Conservation (phyloP, 805 yeast genomes). For the Kodamaea jinghongensis region DNA sequence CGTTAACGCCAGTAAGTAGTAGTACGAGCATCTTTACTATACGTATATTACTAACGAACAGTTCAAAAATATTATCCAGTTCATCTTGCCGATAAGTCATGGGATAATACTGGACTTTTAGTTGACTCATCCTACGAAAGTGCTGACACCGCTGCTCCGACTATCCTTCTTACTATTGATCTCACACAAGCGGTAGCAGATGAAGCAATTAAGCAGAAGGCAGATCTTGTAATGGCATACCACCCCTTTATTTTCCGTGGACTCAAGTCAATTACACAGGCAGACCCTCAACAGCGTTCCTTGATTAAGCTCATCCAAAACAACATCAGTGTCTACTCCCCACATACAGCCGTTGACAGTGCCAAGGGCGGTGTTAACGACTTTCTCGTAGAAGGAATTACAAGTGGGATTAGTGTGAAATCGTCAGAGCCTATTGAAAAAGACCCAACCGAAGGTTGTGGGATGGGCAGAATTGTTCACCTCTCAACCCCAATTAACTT, state of each 20-base stretch:
- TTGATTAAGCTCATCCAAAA: conserved; percentile 67
- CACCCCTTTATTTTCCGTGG: conserved; percentile 93
- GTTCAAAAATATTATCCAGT: conserved; percentile 80
- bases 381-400: conserved; percentile 70
- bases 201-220: conserved; percentile 65
- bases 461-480: conserved; percentile 75
- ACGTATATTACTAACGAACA: conserved; percentile 18
- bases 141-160: conserved; percentile 15
- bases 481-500: conserved; percentile 46
- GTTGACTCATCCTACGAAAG: conserved; percentile 58
- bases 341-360: conserved; percentile 96
- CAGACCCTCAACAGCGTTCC: conserved; percentile 79
- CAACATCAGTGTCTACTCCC: conserved; percentile 87
- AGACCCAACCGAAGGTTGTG: conserved; percentile 53
- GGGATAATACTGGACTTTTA: conserved; percentile 95
- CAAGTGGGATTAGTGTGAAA: conserved; percentile 23
- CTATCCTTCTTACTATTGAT: conserved; percentile 72
- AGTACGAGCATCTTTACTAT: conserved; percentile 24
- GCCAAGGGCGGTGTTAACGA: conserved; percentile 93
- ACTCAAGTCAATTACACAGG: conserved; percentile 61
- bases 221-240: conserved; percentile 74
- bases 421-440: conserved; percentile 43
- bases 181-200: conserved; percentile 78
- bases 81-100: conserved; percentile 75
- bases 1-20: conserved; percentile 39